phyloP scores from a whole-genome alignment of 768 basidiomycete species.

The Daedalea quercina region DNA sequence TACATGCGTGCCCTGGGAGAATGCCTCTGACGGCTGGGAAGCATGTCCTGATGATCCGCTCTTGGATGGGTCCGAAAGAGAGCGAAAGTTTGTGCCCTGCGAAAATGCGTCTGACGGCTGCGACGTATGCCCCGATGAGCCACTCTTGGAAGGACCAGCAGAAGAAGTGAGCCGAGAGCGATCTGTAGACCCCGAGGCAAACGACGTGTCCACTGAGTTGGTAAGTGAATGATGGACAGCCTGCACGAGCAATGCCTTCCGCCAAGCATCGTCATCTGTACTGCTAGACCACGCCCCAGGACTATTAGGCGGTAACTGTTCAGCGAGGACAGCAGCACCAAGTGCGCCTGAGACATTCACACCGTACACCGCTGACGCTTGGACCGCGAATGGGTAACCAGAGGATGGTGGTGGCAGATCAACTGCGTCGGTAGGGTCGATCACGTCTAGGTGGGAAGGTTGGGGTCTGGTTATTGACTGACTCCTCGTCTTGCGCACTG shows the following conservation, averaged over 20 bases:
- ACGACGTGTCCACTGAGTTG: constrained; percentile 40
- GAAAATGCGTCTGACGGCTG: neutral
- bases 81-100: neutral
- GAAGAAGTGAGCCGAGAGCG: neutral
- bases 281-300: constrained; percentile 53
- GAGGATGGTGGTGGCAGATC: constrained; percentile 66
- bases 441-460: constrained; percentile 45
- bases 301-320: constrained; percentile 57
- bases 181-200: constrained; percentile 22
- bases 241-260: constrained; percentile 67
- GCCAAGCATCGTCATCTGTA: constrained; percentile 61
- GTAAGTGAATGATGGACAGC: constrained; percentile 75
- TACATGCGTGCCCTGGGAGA: neutral
- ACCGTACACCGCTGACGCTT: constrained; percentile 67
- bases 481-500: constrained; percentile 38
- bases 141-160: neutral
- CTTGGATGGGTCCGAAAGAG: neutral
- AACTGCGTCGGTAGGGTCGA: constrained; percentile 82
- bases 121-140: neutral
- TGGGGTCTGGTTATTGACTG: constrained; percentile 31
- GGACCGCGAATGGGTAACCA: constrained; percentile 66
- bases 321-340: constrained; percentile 70
- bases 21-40: neutral
- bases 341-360: constrained; percentile 70
- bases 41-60: neutral